These are phyloP conservation scores for Sugiyamaella japonica DNA, from an alignment of 1,139 yeast species.

Conservation along the genomic window DNA sequence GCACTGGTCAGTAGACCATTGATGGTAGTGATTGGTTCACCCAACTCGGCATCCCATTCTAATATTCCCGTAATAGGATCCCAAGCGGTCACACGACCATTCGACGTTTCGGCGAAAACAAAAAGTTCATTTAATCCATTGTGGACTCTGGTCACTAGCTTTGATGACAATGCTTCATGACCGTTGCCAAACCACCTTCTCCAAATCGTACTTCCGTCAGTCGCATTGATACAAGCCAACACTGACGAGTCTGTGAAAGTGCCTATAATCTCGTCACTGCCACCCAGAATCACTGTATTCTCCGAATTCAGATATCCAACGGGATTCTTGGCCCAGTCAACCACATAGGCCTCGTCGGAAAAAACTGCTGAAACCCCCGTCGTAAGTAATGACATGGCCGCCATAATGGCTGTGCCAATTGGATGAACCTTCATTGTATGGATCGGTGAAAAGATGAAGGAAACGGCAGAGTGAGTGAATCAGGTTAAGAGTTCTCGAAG, in stretches of 20 bases:
- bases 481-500: too few relatives aligned
- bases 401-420: background rate
- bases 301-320: conserved; percentile 30
- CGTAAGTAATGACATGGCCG: conserved; percentile 1
- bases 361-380: conserved; percentile 29
- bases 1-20: background rate
- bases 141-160: conserved; percentile 4
- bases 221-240: conserved; percentile 28
- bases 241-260: conserved; percentile 26
- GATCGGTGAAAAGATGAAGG: background rate
- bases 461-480: background rate
- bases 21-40: conserved; percentile 6
- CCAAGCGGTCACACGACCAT: conserved; percentile 7
- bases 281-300: conserved; percentile 19
- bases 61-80: conserved; percentile 5
- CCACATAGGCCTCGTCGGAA: conserved; percentile 37
- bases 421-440: conserved; percentile 6
- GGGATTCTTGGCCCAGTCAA: conserved; percentile 36
- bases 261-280: conserved; percentile 11
- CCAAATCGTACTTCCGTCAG: conserved; percentile 33
- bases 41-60: conserved; percentile 7
- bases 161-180: conserved; percentile 1
- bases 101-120: conserved; percentile 3
- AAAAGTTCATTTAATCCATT: conserved; percentile 13
- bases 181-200: conserved; percentile 21